Percentiles rank a stretch among this genome's conserved stretches.
Evolutionary conservation across 75 land plant species (phyloP).

Genomic region (Cryptomeria japonica): DNA sequence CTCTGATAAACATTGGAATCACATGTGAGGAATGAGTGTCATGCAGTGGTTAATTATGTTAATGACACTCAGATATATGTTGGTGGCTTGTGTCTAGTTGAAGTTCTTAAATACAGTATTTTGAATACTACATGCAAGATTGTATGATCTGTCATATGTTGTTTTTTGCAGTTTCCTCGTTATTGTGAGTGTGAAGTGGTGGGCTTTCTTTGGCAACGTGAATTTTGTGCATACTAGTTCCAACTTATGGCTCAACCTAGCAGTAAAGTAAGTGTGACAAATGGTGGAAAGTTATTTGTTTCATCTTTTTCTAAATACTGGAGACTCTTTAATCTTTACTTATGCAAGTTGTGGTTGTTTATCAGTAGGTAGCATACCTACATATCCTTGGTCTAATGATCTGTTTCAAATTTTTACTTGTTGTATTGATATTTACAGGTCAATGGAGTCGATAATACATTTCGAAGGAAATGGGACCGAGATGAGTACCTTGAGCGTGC

Average conservation of each 20-base stretch:
- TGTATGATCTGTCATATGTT: not conserved
- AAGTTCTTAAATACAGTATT: not conserved
- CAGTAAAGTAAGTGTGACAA: conserved; percentile 15
- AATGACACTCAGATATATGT: no score
- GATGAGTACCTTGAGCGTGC: conserved; percentile 89
- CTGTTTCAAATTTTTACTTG: not conserved
- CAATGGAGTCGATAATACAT: conserved; percentile 83
- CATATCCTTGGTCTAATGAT: not conserved
- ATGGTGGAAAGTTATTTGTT: not conserved
- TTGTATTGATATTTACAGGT: conserved; percentile 17
- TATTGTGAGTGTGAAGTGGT: not conserved
- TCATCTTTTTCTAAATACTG: not conserved
- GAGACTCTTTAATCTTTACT: not conserved
- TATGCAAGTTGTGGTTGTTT: not conserved
- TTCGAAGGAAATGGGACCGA: conserved; percentile 71
- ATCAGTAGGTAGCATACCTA: not conserved
- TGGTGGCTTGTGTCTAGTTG: not conserved
- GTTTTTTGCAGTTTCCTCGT: not conserved
- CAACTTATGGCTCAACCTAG: not conserved
- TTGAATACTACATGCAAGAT: not conserved
- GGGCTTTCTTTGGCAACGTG: not conserved
- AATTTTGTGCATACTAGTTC: not conserved
- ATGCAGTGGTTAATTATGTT: no score
- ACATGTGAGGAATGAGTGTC: no score
- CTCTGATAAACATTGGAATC: no score